Evolutionary conservation across 2,329 filamentous ascomycete species (phyloP).

Genomic region (Diaporthe longicolla): DNA sequence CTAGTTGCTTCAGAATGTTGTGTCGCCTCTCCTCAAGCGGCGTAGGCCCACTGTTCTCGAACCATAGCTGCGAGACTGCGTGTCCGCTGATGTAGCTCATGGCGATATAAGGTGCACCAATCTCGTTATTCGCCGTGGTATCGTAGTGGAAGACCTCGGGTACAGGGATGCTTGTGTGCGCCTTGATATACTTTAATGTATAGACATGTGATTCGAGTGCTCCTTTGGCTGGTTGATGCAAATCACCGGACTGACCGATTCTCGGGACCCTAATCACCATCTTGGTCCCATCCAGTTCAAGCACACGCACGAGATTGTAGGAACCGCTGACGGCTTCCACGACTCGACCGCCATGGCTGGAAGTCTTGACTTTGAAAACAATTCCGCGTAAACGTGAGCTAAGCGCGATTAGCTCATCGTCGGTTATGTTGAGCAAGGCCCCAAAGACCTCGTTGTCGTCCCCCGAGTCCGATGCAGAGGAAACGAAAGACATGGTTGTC

Average conservation of each 20-base stretch:
- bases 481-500: no score
- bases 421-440: no score
- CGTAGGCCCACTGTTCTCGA: neutral
- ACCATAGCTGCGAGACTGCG: neutral
- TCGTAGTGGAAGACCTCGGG: neutral
- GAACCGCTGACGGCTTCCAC: neutral
- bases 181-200: neutral
- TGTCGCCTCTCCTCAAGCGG: neutral
- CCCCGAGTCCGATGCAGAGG: no score
- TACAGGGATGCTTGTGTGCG: neutral
- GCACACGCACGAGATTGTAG: neutral
- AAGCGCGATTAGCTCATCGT: no score
- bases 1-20: neutral
- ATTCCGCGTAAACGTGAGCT: neutral
- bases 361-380: neutral
- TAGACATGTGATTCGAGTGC: neutral
- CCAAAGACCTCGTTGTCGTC: no score
- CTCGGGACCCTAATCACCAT: neutral
- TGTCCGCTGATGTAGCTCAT: neutral
- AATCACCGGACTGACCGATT: neutral
- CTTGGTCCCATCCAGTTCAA: neutral
- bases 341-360: neutral
- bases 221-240: neutral
- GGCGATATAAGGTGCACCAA: neutral
- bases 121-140: conserved; percentile 3